A percentile compares a stretch with the other conserved stretches of the same genome.
Conservation (phyloP, 441 rosid species). For the Euphorbia schlechtendalii region DNA sequence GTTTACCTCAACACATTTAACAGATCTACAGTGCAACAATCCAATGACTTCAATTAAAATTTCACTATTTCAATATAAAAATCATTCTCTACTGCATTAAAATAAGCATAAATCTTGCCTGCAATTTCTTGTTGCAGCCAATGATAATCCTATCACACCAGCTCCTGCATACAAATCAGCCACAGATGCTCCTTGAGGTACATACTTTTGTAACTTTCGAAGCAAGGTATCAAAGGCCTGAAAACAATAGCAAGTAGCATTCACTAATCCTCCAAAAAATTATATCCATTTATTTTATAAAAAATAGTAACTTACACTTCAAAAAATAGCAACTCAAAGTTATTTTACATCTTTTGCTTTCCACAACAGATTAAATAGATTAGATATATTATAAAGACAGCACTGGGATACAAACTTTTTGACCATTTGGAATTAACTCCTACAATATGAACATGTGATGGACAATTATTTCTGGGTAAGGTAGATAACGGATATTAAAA, state of each 20-base stretch:
- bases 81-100: too few species aligned
- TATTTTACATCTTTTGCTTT: too few species aligned
- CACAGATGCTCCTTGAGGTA: constrained; percentile 77
- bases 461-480: neutral
- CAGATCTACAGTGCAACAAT: constrained; percentile 46
- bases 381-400: neutral
- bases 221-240: too few species aligned
- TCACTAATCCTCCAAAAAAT: too few species aligned
- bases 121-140: constrained; percentile 63
- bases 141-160: constrained; percentile 84
- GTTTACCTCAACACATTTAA: constrained; percentile 86
- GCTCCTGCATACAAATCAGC: constrained; percentile 96
- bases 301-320: too few species aligned
- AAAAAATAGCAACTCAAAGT: too few species aligned
- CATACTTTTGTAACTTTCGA: constrained; percentile 17
- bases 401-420: neutral
- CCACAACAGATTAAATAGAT: neutral
- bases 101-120: too few species aligned
- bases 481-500: neutral
- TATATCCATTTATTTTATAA: too few species aligned
- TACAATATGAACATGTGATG: neutral
- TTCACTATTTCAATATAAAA: too few species aligned
- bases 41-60: neutral
- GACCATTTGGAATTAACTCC: neutral
- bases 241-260: too few species aligned